Base-by-base conservation (phyloP, 1,284 basidiomycete genomes). In the Mycosarcoma mackinlayi region DNA sequence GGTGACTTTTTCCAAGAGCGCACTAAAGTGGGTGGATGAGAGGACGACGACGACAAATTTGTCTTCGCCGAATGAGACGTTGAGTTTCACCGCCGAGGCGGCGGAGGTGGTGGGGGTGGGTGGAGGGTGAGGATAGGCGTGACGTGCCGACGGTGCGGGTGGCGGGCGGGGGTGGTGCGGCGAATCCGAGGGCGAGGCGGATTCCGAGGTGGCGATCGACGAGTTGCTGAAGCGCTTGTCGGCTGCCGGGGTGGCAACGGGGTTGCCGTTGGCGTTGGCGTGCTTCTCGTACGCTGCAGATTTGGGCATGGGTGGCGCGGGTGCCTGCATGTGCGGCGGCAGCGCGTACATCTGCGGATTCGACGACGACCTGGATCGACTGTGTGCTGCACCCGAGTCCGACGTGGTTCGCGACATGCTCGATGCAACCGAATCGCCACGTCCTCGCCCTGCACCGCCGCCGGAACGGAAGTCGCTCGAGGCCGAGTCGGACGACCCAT, bases 31-130 rank as follows among this genome's bases (percentile, higher is more conserved):
- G 19, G 91, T 91, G 57, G 86, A 84, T 35, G 89, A 86, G 33
- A 92, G 87, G 11, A 95, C 91, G 81, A 93, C 92, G 62, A 98
- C 92, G 65, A 94, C 90, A 81, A 94, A 96, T 50, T 93, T 89
- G 80, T 96, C 94, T 74, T 93, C 90, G 76, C 90, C 88, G 85
- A 90, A 93, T 83, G 90, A 89, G 52, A 95, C 91, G 46, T 79
- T 78, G 62, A 83, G 69, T 44, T 81, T 76, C 5, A 84, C 72
- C 3, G 80, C 83, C 14, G 59, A 67, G 21, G 38, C 23, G 4
- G 64, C 10, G 4, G 42, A 9, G 6, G 40, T 2, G 25, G 40
- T 21, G 33, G 34, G 14, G 28, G 34, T 24, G 21, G 31, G 40
- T 25, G 64, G 33, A 45, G 44, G 59, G 24, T 45, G 21, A 19